These are phyloP conservation scores for Zymoseptoria brevis DNA, from an alignment of 2,329 filamentous ascomycete genomes.

Conservation along the genomic window DNA sequence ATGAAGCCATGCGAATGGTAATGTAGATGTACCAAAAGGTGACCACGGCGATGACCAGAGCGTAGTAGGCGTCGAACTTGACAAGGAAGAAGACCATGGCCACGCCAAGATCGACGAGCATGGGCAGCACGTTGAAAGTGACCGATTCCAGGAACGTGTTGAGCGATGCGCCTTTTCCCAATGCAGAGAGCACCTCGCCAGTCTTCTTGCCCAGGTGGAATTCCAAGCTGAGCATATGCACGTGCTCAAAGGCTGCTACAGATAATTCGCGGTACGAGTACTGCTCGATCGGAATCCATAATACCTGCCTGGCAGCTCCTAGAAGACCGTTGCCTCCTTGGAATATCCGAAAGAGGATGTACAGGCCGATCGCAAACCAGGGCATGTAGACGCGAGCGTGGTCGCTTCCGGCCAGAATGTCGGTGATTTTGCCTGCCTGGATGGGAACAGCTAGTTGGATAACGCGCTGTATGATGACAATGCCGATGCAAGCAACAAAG, in stretches of 20 bases:
- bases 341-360: slow-evolving; percentile 70
- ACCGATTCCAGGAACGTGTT: slow-evolving; percentile 95
- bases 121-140: slow-evolving; percentile 90
- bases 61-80: slow-evolving; percentile 79
- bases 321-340: slow-evolving; percentile 85
- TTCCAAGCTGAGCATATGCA: slow-evolving; percentile 88
- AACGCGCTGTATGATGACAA: slow-evolving; percentile 71
- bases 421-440: slow-evolving; percentile 73
- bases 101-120: slow-evolving; percentile 81
- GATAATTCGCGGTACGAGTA: slow-evolving; percentile 93
- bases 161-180: slow-evolving; percentile 93
- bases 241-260: slow-evolving; percentile 93
- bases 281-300: slow-evolving; percentile 96
- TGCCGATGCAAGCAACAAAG: slow-evolving; percentile 71
- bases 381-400: slow-evolving; percentile 45
- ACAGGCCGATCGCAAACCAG: slow-evolving; percentile 66
- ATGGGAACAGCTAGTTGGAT: slow-evolving; percentile 81
- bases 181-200: slow-evolving; percentile 85
- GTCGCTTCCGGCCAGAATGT: slow-evolving; percentile 56
- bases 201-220: slow-evolving; percentile 96
- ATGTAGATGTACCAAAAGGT: slow-evolving; percentile 96
- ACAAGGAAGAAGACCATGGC: slow-evolving; percentile 75
- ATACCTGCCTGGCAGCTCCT: slow-evolving; percentile 68
- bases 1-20: slow-evolving; percentile 91
- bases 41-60: slow-evolving; percentile 78